phyloP scores from a whole-genome alignment of 1,284 basidiomycete genomes.

The Marasmius fiardii region DNA sequence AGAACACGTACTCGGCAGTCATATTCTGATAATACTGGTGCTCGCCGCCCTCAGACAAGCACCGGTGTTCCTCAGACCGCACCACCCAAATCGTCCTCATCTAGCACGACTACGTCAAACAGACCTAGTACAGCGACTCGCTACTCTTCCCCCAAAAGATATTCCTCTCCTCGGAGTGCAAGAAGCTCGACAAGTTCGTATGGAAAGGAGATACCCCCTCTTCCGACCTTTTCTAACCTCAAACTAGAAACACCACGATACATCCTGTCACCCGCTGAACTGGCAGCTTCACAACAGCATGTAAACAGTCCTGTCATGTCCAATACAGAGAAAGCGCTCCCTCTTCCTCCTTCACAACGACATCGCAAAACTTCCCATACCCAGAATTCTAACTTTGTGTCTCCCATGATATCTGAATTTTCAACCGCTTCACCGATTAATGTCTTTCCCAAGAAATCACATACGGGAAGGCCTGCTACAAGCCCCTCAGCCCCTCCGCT shows the following conservation, averaged over 20 bases:
- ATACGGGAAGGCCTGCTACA: neutral
- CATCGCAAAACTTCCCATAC: neutral
- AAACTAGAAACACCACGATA: neutral
- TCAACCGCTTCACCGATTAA: neutral
- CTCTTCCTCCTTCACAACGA: neutral
- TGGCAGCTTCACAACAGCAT: neutral
- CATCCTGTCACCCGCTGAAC: neutral
- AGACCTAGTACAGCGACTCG: neutral
- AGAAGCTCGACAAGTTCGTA: constrained; percentile 2
- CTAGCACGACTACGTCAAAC: neutral
- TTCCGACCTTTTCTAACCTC: neutral
- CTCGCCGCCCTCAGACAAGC: neutral
- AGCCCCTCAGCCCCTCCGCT: neutral
- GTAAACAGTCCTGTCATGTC: neutral
- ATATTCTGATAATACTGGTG: neutral
- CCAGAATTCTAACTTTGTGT: neutral
- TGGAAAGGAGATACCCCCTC: neutral
- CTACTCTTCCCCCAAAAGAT: neutral
- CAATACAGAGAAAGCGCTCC: neutral
- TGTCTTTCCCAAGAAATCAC: neutral
- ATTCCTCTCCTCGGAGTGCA: neutral
- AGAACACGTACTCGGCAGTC: neutral
- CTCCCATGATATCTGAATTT: neutral
- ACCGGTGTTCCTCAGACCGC: neutral
- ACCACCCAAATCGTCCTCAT: neutral